phyloP scores from a whole-genome alignment of 331 rosid species.

The Rosa hybrid region DNA sequence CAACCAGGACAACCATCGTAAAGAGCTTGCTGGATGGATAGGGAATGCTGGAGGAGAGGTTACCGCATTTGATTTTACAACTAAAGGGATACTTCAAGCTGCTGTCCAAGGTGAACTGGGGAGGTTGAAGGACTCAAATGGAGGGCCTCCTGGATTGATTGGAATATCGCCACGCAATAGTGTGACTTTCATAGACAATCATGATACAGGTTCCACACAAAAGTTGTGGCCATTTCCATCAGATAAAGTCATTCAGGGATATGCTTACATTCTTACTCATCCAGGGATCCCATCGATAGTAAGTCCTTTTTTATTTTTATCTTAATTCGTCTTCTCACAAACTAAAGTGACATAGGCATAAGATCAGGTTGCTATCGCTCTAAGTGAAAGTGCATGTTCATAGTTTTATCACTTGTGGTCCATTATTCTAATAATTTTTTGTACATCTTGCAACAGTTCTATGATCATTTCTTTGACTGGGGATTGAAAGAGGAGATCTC shows the following conservation, averaged over 20 bases:
- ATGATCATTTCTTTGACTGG: background rate
- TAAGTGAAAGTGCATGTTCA: too few relatives aligned
- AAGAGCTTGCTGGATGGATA: conserved; percentile 11
- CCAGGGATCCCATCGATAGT: conserved; percentile 28
- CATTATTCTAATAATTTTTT: background rate
- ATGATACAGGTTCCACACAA: conserved; percentile 26
- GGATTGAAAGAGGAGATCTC: background rate
- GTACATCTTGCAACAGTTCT: conserved; percentile 14
- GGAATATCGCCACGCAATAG: conserved; percentile 28
- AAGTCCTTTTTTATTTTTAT: background rate
- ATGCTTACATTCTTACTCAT: conserved; percentile 33
- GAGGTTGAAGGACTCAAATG: conserved; percentile 23
- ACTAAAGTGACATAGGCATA: too few relatives aligned
- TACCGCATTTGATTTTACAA: conserved; percentile 25
- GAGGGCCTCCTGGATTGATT: conserved; percentile 21
- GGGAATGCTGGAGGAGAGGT: conserved; percentile 22
- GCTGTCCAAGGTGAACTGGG: conserved; percentile 24
- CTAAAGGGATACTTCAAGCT: conserved; percentile 21
- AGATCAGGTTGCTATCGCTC: background rate
- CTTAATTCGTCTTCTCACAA: background rate
- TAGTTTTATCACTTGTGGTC: background rate
- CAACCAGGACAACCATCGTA: background rate
- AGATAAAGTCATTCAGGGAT: conserved; percentile 29
- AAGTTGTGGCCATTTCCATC: background rate
- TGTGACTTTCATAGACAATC: conserved; percentile 39